phyloP scores from a whole-genome alignment of 208 protist genomes.

The Naegleria lovaniensis region DNA sequence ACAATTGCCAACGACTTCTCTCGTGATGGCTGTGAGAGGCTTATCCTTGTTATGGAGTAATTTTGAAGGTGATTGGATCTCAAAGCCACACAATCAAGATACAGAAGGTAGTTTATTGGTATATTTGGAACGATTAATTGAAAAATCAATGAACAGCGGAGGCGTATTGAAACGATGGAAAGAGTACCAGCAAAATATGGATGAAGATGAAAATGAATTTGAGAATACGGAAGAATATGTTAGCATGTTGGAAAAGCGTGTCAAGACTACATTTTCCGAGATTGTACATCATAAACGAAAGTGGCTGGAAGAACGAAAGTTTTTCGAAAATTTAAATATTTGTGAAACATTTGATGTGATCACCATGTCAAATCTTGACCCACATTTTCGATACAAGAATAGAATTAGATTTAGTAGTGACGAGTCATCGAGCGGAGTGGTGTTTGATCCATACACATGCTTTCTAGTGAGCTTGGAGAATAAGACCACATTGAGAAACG shows the following conservation, averaged over 20 bases:
- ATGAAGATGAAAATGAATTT: too few species aligned
- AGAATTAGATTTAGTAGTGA: neutral
- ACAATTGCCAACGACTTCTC: neutral
- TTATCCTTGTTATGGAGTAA: neutral
- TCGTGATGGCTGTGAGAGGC: neutral
- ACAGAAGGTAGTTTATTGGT: too few species aligned
- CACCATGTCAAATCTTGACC: neutral
- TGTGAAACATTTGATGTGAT: neutral
- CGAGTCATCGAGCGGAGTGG: neutral
- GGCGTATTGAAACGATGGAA: too few species aligned
- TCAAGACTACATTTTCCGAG: neutral
- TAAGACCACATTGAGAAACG: neutral
- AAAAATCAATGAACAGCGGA: too few species aligned
- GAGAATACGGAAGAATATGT: too few species aligned
- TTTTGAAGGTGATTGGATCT: too few species aligned
- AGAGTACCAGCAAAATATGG: too few species aligned
- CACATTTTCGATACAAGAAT: neutral
- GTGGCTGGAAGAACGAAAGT: neutral
- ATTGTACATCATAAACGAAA: neutral
- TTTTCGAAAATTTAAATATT: neutral
- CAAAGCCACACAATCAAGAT: too few species aligned
- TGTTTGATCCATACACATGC: neutral
- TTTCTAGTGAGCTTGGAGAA: neutral
- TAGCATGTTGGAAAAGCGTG: too few species aligned
- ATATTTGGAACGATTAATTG: too few species aligned